Base-by-base conservation (phyloP, 768 basidiomycete species). In the Pleurotus ostreatus region DNA sequence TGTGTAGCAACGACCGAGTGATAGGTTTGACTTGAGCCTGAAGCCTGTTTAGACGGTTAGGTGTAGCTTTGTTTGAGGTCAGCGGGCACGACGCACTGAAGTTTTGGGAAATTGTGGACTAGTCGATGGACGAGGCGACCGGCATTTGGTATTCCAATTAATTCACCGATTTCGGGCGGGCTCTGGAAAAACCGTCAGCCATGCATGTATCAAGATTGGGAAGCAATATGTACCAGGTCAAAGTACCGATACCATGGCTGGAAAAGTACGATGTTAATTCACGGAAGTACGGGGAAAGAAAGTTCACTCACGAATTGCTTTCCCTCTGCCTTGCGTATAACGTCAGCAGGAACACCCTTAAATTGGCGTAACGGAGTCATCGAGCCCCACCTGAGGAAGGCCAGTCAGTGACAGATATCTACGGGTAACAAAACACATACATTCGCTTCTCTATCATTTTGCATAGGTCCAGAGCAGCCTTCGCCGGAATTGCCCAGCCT, bases 341-440 rank as follows among this genome's bases (percentile, higher is more conserved):
- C 86, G 46, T 96, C 92, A 16, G 79, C 68, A 0, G 94, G 95
- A 0, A 96, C 87, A 61, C 89, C 88, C 68, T 88, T 93, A 79
- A 98, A 98, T 68, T 99, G 97, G 38, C 97, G 83, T 38, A 98
- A 78, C 6, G 96, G 95, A 0, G 95, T 94, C 95, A 98, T 98
- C 0, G 94, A 94, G 34, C 86, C 86, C 96, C 96, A 98, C 89
- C 92, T 94, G 3, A 46, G 37, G 8, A 0, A 59, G 40, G 7
- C 5, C 4, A 41, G 15, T 1, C 59, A 44, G 9, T 7, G 5
- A 38, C 23, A 57, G 11, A 15, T 49, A 55, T 34, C 22, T 25
- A 11, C 22, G 45, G 30, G n/a, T 5, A 55, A 16, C 20, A 20
- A 20, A 20, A 11, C 5, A 71, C 85, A 63, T 41, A 87, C 92